phyloP scores from a whole-genome alignment of 495 filamentous ascomycete species.

The Cairneyella variabilis region DNA sequence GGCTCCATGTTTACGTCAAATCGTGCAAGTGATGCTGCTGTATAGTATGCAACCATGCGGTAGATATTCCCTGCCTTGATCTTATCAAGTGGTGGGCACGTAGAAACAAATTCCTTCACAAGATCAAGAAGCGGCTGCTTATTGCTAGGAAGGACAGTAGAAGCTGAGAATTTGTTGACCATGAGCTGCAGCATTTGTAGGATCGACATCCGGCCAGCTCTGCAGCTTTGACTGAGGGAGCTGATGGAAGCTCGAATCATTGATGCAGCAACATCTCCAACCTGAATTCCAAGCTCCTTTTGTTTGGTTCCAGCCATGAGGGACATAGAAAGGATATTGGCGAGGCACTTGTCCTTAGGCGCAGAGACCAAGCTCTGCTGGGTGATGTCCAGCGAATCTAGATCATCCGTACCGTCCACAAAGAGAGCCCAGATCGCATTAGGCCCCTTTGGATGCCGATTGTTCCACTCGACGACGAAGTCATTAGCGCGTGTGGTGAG shows the following conservation, averaged over 20 bases:
- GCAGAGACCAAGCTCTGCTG: neutral
- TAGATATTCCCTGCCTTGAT: constrained; percentile 4
- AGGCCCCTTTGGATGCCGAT: neutral
- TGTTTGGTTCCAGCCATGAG: constrained; percentile 14
- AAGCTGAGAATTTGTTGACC: constrained; percentile 21
- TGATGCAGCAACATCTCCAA: constrained; percentile 3
- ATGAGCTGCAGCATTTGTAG: constrained; percentile 17
- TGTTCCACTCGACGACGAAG: neutral
- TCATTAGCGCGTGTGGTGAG: neutral
- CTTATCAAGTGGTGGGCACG: neutral
- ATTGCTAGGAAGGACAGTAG: neutral
- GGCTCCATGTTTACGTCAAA: neutral
- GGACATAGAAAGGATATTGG: constrained; percentile 16
- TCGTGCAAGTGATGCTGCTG: constrained; percentile 8
- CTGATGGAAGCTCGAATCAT: constrained; percentile 15
- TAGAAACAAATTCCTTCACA: neutral
- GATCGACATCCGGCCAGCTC: constrained; percentile 9
- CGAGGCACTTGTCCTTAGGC: constrained; percentile 8
- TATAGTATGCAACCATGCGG: constrained; percentile 15
- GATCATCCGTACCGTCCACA: neutral
- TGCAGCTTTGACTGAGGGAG: neutral
- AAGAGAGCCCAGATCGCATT: constrained; percentile 9
- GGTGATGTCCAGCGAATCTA: neutral
- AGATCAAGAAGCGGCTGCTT: neutral
- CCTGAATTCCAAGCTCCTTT: neutral